Evolutionary conservation across 495 filamentous ascomycete genomes (phyloP), one percentile per base, ranked within the genome.

Genomic region (Xylona heveae): DNA sequence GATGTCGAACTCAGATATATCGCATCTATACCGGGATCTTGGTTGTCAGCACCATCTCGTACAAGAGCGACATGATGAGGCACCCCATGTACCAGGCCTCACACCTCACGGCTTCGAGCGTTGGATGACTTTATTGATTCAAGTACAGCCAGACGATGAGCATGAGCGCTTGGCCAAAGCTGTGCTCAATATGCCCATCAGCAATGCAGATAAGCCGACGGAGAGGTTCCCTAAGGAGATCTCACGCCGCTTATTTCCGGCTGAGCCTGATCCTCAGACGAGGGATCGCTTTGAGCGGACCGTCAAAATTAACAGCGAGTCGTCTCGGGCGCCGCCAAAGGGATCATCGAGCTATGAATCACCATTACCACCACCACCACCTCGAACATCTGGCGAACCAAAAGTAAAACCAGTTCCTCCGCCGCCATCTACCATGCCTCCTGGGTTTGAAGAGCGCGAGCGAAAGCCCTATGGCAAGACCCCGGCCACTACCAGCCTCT

Each of bases 171-270:
- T 95, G 0, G 64, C 71, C 26, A 78, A 71, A 36, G 68, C 82
- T 6, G 66, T 84, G 2, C 44, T 66, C 3, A 62, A 71, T 31
- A 71, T 88, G 61, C 77, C 79, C 1, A 75, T 92, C 44, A 68
- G 66, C 41, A 74, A 72, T 27, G 63, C 68, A 3, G 75, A 82
- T 38, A 63, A 78, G 37, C 66, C 58, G 39, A 68, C 62, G 31
- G 79, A 88, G 43, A 59, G 75, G 5, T 78, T 85, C 28, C 80
- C 79, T 4, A 79, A 81, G 34, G 72, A 82, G 40, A 64, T 88
- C 1, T 70, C 76, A 1, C 65, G 81, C 22, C 61, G 70, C 16
- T 55, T 88, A 4, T 71, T 91, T 31, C 81, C 80, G n/a, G n/a
- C n/a, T n/a, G n/a, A n/a, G n/a, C n/a, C n/a, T n/a, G n/a, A n/a